A percentile compares a stretch with the other conserved stretches of the same genome.
These are phyloP conservation scores for Spergularia bocconei DNA, from an alignment of 148 eudicot genomes.

Conservation along the genomic window DNA sequence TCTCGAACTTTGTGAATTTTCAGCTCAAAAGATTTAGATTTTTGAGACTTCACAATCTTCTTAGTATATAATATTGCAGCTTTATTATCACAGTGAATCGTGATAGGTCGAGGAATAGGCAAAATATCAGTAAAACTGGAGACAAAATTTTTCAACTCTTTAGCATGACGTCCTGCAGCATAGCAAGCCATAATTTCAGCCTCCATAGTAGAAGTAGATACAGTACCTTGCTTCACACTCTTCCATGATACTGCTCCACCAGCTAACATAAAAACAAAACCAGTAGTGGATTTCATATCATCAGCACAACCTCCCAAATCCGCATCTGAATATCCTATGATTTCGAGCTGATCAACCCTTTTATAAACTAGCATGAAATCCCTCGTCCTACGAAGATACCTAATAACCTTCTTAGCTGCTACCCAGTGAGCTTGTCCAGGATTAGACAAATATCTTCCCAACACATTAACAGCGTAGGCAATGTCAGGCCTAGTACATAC, in stretches of 20 bases:
- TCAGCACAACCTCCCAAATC: background rate
- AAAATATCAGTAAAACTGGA: background rate
- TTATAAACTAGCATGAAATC: background rate
- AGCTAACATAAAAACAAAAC: background rate
- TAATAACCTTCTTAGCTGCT: background rate
- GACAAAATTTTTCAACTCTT: background rate
- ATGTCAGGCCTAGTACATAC: too few relatives aligned
- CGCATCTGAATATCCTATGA: background rate
- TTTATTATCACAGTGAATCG: background rate
- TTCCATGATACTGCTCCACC: background rate
- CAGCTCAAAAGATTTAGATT: background rate
- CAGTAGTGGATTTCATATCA: conserved; percentile 8
- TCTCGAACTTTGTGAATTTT: background rate
- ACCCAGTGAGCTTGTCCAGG: background rate
- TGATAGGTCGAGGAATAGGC: background rate
- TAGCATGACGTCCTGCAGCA: background rate
- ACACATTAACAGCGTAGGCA: background rate
- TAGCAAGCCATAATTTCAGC: background rate
- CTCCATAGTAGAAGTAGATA: background rate
- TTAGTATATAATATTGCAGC: background rate
- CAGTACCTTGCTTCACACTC: background rate
- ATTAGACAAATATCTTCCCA: background rate
- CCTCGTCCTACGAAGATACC: background rate
- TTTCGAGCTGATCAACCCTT: background rate
- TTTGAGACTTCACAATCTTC: background rate